Percentiles rank a stretch among this genome's conserved stretches.
These are phyloP conservation scores for Malassezia furfur DNA, from an alignment of 1,284 basidiomycete genomes.

Conservation along the genomic window DNA sequence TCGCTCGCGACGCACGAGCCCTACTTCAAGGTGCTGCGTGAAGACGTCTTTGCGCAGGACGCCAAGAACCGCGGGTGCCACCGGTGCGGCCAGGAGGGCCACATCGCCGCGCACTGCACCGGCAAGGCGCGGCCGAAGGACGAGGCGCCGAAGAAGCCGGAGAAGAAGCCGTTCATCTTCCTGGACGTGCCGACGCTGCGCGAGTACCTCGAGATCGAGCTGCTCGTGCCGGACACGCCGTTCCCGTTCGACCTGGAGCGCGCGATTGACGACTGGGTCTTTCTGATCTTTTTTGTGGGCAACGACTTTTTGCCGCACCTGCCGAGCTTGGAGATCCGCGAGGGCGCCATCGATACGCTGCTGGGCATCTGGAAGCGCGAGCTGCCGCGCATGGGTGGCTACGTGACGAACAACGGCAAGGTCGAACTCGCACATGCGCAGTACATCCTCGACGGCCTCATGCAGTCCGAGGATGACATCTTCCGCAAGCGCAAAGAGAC, in stretches of 20 bases:
- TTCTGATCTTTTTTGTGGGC: slow-evolving; percentile 98
- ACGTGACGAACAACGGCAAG: slow-evolving; percentile 84
- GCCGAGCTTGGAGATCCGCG: slow-evolving; percentile 93
- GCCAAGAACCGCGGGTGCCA: slow-evolving; percentile 60
- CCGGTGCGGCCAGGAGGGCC: slow-evolving; percentile 84
- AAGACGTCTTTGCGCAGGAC: slow-evolving; percentile 84
- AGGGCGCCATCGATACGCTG: slow-evolving; percentile 94
- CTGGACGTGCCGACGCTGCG: slow-evolving; percentile 88
- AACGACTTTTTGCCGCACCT: slow-evolving; percentile 99
- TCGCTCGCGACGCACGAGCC: slow-evolving; percentile 96
- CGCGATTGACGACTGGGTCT: slow-evolving; percentile 98
- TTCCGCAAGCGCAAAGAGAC: slow-evolving; percentile 80
- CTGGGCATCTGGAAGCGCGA: slow-evolving; percentile 91
- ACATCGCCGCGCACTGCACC: slow-evolving; percentile 83
- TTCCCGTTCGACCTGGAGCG: slow-evolving; percentile 93
- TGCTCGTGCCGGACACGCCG: slow-evolving; percentile 65
- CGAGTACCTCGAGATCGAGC: slow-evolving; percentile 93
- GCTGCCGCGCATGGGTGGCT: slow-evolving; percentile 88
- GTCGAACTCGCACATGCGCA: slow-evolving; percentile 77
- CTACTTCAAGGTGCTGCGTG: slow-evolving; percentile 88
- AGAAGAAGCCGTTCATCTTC: slow-evolving; percentile 96
- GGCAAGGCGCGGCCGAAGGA: slow-evolving; percentile 28
- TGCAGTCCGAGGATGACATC: slow-evolving; percentile 85
- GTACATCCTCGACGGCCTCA: slow-evolving; percentile 88
- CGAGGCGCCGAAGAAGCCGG: slow-evolving; percentile 13